Conservation (phyloP, 768 basidiomycete genomes). For the Psilocybe sp. region DNA sequence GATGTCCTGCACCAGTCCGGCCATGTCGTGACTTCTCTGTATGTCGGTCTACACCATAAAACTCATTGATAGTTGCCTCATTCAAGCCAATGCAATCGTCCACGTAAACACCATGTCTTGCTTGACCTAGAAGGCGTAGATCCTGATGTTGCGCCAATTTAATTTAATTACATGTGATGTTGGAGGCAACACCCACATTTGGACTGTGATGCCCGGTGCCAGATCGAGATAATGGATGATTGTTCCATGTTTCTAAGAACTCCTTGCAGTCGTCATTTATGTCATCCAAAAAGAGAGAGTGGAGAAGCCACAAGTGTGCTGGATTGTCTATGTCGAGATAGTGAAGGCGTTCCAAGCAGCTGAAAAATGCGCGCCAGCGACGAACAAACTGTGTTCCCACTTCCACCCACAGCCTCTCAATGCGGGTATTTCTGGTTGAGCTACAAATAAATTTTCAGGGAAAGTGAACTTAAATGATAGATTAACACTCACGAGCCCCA, state of each 20-base stretch:
- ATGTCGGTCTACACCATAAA: no score
- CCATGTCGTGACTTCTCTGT: no score
- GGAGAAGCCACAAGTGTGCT: conserved; percentile 38
- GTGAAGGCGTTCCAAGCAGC: conserved; percentile 26
- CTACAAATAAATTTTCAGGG: background rate
- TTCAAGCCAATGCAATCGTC: no score
- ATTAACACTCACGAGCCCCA: conserved; percentile 34
- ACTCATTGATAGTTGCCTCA: no score
- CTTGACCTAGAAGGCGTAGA: no score
- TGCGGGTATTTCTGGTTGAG: conserved; percentile 31
- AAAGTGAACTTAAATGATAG: background rate
- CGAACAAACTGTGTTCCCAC: conserved; percentile 30
- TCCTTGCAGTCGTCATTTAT: conserved; percentile 3
- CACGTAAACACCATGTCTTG: no score
- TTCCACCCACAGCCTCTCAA: conserved; percentile 42
- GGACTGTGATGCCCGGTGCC: background rate
- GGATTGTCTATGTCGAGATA: conserved; percentile 20
- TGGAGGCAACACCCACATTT: no score
- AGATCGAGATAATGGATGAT: conserved; percentile 3
- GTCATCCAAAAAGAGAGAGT: conserved; percentile 10
- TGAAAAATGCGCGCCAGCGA: conserved; percentile 36
- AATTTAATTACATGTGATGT: no score
- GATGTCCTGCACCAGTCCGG: no score
- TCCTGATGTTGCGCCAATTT: no score
- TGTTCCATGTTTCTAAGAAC: conserved; percentile 6